Evolutionary conservation across 2,329 filamentous ascomycete genomes (phyloP).

Genomic region (Talaromyces sp.): DNA sequence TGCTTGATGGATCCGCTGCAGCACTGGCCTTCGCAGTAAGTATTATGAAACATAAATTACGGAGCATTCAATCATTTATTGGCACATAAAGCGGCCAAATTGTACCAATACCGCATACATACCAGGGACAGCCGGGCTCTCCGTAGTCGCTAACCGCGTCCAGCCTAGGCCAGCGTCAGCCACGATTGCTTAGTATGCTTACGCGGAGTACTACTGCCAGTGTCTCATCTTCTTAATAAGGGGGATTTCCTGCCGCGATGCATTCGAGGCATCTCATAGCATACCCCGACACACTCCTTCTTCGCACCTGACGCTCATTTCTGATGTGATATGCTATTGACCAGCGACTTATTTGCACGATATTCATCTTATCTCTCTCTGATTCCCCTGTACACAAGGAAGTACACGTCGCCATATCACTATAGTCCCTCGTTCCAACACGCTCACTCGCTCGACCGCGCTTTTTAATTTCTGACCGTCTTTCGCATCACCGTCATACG

Average conservation of each 20-base stretch:
- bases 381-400: background rate
- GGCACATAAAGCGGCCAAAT: background rate
- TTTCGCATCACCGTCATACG: background rate
- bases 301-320: background rate
- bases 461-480: background rate
- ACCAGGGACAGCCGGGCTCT: background rate
- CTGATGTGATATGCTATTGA: background rate
- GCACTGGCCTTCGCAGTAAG: background rate
- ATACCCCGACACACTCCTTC: background rate
- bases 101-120: background rate
- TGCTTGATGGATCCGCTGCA: background rate
- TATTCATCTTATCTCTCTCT: background rate
- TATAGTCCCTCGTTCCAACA: background rate
- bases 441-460: background rate
- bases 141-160: slow-evolving; percentile 4
- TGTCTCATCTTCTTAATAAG: background rate
- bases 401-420: background rate
- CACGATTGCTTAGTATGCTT: background rate
- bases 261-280: background rate
- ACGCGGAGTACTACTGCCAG: background rate
- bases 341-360: background rate
- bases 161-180: background rate
- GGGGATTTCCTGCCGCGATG: background rate
- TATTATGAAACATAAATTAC: background rate
- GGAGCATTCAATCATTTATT: background rate